Evolutionary conservation across 805 yeast genomes (phyloP), one percentile per base, ranked within the genome.

Genomic region (Komagataella pastoris): DNA sequence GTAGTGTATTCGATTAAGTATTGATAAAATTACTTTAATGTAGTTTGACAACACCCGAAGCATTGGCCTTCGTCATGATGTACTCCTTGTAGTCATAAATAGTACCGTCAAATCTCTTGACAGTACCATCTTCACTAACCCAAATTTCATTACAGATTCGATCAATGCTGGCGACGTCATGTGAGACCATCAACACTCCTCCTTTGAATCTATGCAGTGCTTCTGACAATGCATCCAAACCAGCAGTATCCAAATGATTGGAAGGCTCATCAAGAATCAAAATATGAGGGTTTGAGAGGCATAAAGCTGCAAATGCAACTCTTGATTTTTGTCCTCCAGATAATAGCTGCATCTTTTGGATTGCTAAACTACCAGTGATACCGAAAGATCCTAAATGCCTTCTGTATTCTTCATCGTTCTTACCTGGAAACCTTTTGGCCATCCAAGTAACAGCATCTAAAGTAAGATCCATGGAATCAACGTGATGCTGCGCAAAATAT

Each of bases 301-400:
- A 88, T 57, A 93, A 74, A 14, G 97, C 91, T 7, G 99, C 98
- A 71, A 93, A 93, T 0, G 98, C 98, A 51, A 93, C 99, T 70
- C 99, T 81, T 24, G 97, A 89, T 67, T 93, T 93, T 65, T 93
- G 99, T 74, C 99, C 99, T 69, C 98, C 99, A 7, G 98, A 91
- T 54, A 93, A 71, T 52, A 85, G 72, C 60, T 80, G 81, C 84
- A 93, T 88, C 66, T 85, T 88, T 64, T 91, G 97, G 63, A 93
- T 72, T 54, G 97, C 96, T 49, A 91, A 72, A 6, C 97, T 75
- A 53, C 99, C 99, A 4, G 96, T 88, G 56, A 93, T 91, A 67
- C 99, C 99, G 68, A 93, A 93, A 0, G 97, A 85, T 50, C 99
- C 99, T 59, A 93, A 75, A 64, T 90, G 97, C 61, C 96, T 83